phyloP scores from a whole-genome alignment of 2,329 filamentous ascomycete species.

The Talaromyces funiculosus region DNA sequence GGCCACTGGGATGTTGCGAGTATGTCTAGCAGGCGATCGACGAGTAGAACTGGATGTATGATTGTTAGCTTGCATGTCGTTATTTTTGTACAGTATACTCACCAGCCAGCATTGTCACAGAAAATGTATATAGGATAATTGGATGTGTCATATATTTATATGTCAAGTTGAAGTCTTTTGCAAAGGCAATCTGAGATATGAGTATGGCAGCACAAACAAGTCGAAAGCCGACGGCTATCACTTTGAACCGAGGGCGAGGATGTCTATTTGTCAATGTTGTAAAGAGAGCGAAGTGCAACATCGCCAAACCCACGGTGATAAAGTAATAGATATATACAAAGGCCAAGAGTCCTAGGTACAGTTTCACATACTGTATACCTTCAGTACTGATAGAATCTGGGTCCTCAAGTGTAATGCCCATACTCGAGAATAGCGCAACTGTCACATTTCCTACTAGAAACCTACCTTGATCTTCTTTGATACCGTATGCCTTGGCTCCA shows the following conservation, averaged over 20 bases:
- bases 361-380: slow-evolving; percentile 27
- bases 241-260: slow-evolving; percentile 18
- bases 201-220: slow-evolving; percentile 26
- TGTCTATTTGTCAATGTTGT: slow-evolving; percentile 26
- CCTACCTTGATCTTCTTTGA: slow-evolving; percentile 26
- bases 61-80: not conserved
- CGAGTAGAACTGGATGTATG: slow-evolving; percentile 26
- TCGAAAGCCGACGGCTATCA: slow-evolving; percentile 25
- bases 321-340: slow-evolving; percentile 41
- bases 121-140: slow-evolving; percentile 33
- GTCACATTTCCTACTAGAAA: slow-evolving; percentile 37
- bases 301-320: slow-evolving; percentile 29
- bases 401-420: slow-evolving; percentile 32
- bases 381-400: slow-evolving; percentile 24
- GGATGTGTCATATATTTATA: slow-evolving; percentile 38
- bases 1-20: slow-evolving; percentile 16
- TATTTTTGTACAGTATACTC: slow-evolving; percentile 11
- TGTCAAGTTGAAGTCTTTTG: slow-evolving; percentile 27
- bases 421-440: slow-evolving; percentile 36
- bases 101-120: slow-evolving; percentile 28
- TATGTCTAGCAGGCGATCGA: slow-evolving; percentile 33
- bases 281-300: slow-evolving; percentile 34
- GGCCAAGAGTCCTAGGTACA: slow-evolving; percentile 33
- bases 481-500: slow-evolving; percentile 15
- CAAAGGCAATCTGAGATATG: slow-evolving; percentile 26